A percentile compares a stretch with the other conserved stretches of the same genome.
phyloP scores from a whole-genome alignment of 345 rosid species.

The Acer saccharum region DNA sequence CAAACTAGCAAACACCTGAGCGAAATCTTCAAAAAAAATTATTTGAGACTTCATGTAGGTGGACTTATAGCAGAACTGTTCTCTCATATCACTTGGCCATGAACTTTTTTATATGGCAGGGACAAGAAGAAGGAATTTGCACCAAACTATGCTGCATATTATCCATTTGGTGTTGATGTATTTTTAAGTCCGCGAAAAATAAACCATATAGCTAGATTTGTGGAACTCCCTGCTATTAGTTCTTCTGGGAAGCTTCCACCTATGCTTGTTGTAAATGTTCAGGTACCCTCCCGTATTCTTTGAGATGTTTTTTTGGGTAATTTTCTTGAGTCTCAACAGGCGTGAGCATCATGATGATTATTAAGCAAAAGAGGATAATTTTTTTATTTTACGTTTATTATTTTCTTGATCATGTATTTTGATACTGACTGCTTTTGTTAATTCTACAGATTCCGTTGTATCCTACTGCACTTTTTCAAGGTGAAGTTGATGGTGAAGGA shows the following conservation, averaged over 20 bases:
- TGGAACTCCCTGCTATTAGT: constrained; percentile 65
- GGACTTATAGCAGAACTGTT: neutral
- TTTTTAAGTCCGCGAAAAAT: constrained; percentile 72
- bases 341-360: constrained; percentile 5
- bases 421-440: neutral
- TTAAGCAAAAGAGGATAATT: neutral
- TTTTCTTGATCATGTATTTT: constrained; percentile 5
- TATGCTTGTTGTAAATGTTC: constrained; percentile 85
- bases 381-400: neutral
- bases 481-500: constrained; percentile 63
- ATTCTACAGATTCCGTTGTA: constrained; percentile 76
- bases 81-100: neutral
- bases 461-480: constrained; percentile 60
- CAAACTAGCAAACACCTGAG: neutral
- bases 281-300: constrained; percentile 47
- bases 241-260: constrained; percentile 65
- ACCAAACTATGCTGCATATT: constrained; percentile 75
- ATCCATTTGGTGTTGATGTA: constrained; percentile 91
- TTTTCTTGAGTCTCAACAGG: neutral
- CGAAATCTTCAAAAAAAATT: neutral
- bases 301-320: neutral
- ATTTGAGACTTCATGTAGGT: constrained; percentile 5
- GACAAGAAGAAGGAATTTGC: constrained; percentile 92
- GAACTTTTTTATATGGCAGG: constrained; percentile 45
- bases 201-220: constrained; percentile 75